Base-by-base conservation (phyloP, 2,329 filamentous ascomycete genomes). In the Neobulgaria alba region DNA sequence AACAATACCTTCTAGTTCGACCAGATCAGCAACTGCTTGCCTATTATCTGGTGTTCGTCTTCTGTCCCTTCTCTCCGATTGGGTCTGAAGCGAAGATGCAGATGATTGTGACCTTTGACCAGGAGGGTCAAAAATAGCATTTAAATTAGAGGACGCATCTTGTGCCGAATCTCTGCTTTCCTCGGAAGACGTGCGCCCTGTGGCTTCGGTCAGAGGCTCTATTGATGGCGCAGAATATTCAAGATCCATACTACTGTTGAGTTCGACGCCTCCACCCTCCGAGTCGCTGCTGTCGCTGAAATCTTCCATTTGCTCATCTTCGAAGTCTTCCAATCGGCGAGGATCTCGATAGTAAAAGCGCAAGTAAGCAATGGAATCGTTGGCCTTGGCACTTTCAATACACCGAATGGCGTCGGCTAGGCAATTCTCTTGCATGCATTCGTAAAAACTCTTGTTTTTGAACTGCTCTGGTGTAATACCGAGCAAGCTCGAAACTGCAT, bases 281-380 rank as follows among this genome's bases (percentile, higher is more conserved):
- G 61, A 66, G 41, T 67, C 63, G 45, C 59, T 65, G 18, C 60
- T 62, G 21, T 61, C 57, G 32, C 56, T 61, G 19, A 56, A 66
- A 16, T 65, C 63, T 19, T 68, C 60, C 15, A 61, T 60, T 9
- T 61, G 63, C 9, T 64, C 61, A 8, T 67, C 62, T 26, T 26
- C 23, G 9, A 70, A 63, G 37, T 75, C 69, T 40, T 73, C 71
- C 19, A 69, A 71, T 41, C 72, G 67, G 20, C 81, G 71, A 14
- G 85, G 85, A 57, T 92, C 82, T 39, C 84, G 74, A 55, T 84
- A 90, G 74, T 79, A 85, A 60, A 93, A 94, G 14, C 87, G 82
- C 44, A 94, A 68, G 55, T 94, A 93, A 2, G 87, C 86, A 54
- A 93, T 92, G 2, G 87, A 93, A 59, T 94, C 85, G 54, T 94